Evolutionary conservation across 257 asterid species (phyloP), one percentile per base, ranked within the genome.

Genomic region (Salvia rosmarinus): DNA sequence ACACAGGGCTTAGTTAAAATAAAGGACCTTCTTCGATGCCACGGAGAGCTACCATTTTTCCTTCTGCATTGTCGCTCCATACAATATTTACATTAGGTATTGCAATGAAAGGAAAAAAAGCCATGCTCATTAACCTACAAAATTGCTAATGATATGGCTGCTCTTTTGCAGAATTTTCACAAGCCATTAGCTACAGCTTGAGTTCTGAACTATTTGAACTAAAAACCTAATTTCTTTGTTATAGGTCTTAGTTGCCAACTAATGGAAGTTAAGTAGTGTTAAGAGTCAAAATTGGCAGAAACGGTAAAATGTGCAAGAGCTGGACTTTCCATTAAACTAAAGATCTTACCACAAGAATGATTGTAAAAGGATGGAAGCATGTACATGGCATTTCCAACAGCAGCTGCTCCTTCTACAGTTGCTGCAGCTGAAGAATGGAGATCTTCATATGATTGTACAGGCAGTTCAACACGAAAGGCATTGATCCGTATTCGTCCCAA

Each of bases 351-450:
- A 71, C 97, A 92, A 64, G 87, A 88, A 39, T 92, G 98, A 82
- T 92, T 92, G 82, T 92, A 92, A 75, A 92, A 83, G 72, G 96
- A 85, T 7, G 95, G 90, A 78, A 92, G 90, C 83, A 92, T 76
- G 75, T 90, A 92, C 61, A 88, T 80, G 46, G 90, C 91, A 84
- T 87, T 92, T 69, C 98, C 98, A 64, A 88, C 95, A 76, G 90
- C 95, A 80, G 86, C 85, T 75, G 85, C 96, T 63, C 91, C 91
- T 68, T 85, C 86, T 61, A 92, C 91, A 14, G 82, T 75, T 73
- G 96, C 96, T 50, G 96, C 87, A 70, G 96, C 98, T 51, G 83
- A 82, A 50, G 86, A 85, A 73, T 82, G 83, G 68, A 90, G 91
- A 75, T 92, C 96, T 75, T 88, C 95, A 60, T 84, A 83, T 37